Percentiles rank a stretch among this genome's conserved stretches.
phyloP scores from a whole-genome alignment of 1,284 basidiomycete genomes.

The Singerocomus rubriflavus region DNA sequence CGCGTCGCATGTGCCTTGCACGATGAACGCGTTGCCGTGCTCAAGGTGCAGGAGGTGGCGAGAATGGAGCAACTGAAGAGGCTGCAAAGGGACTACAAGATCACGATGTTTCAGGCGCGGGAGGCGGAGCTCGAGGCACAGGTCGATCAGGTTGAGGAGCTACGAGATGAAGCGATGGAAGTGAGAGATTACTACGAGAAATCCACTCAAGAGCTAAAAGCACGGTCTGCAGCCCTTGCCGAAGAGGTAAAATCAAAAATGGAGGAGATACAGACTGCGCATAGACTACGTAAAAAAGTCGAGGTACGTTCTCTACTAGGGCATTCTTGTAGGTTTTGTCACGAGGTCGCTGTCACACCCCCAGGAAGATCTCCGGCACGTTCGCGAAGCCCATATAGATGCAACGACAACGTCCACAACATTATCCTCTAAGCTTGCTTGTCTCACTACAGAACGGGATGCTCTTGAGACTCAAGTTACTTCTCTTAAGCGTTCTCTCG shows the following conservation, averaged over 20 bases:
- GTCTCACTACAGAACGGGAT: slow-evolving; percentile 55
- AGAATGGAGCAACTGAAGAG: slow-evolving; percentile 53
- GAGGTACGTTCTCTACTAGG: slow-evolving; percentile 36
- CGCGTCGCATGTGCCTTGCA: slow-evolving; percentile 51
- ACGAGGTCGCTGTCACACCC: background rate
- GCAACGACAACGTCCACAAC: slow-evolving; percentile 46
- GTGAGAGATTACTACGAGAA: slow-evolving; percentile 25
- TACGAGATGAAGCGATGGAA: slow-evolving; percentile 36
- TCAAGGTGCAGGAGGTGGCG: slow-evolving; percentile 51
- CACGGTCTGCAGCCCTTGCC: slow-evolving; percentile 31
- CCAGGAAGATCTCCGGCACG: slow-evolving; percentile 42
- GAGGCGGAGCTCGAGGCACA: slow-evolving; percentile 56
- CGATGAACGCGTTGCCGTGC: slow-evolving; percentile 43
- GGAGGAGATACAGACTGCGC: slow-evolving; percentile 34
- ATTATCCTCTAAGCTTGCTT: slow-evolving; percentile 49
- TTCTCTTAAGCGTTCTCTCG: slow-evolving; percentile 53
- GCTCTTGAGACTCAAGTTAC: slow-evolving; percentile 48
- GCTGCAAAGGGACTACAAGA: slow-evolving; percentile 58
- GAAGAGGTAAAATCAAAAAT: slow-evolving; percentile 40
- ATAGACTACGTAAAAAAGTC: slow-evolving; percentile 42
- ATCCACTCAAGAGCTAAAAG: slow-evolving; percentile 32
- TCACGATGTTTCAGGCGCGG: slow-evolving; percentile 59
- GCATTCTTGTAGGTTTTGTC: background rate
- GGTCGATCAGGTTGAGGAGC: slow-evolving; percentile 44
- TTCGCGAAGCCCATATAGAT: slow-evolving; percentile 47